Evolutionary conservation across 2,329 filamentous ascomycete species (phyloP), one percentile per base, ranked within the genome.

Genomic region (Paraphaeosphaeria sporulosa): DNA sequence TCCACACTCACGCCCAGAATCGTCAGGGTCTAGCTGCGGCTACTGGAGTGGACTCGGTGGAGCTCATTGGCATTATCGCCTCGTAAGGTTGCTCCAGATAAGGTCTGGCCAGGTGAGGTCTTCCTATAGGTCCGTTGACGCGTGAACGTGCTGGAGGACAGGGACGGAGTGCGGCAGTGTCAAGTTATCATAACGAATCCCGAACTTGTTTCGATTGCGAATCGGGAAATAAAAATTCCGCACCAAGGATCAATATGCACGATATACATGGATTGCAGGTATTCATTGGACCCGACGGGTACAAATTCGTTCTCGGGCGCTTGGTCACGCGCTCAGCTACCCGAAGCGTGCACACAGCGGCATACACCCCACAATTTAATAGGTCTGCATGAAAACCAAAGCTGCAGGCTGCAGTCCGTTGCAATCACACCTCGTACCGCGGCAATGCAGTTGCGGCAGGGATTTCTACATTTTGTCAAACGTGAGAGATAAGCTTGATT

Each of bases 161-260:
- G n/a, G 19, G 48, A 38, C 15, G 48, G 32, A 21, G 23, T 9
- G 19, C 30, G 30, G 32, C 2, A 27, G 2, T 50, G 48, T 32
- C 23, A 19, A 32, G n/a, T 13, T 13, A 30, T 36, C 30, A 50
- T 15, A 38, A 34, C n/a, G 3, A 19, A 13, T 36, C n/a, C 21
- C 30, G 10, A 10, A 25, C 13, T n/a, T n/a, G 3, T 27, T 59
- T 38, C 23, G 32, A 27, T 17, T 27, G 48, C 15, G 52, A 34
- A 52, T 48, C 48, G 47, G 38, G 23, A 13, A 51, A 36, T 46
- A 40, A 12, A 52, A 34, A 48, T 40, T 19, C 1, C 25, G 50
- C 25, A 32, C 34, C 42, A 57, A 65, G 59, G n/a, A 59, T 53
- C 43, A 32, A 62, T 60, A 60, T 48, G 58, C 59, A 56, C 58